phyloP scores from a whole-genome alignment of 1,139 yeast species.

The Taphrina flavorubra region DNA sequence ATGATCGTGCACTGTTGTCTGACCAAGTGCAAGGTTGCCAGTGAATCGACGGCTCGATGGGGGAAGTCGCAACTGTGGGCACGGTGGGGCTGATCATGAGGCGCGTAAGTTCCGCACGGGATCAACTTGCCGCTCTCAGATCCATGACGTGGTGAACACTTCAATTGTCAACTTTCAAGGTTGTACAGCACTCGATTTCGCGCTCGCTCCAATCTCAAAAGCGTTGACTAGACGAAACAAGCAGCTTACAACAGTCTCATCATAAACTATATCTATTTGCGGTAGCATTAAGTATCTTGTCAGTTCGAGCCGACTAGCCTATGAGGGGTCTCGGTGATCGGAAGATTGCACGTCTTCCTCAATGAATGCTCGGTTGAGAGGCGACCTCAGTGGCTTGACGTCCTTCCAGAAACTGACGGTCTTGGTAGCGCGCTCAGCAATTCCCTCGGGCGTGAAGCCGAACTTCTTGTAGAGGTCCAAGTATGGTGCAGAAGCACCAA shows the following conservation, averaged over 20 bases:
- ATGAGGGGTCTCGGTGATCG: constrained; percentile 37
- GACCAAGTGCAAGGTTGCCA: too few species aligned
- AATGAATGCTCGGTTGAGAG: constrained; percentile 64
- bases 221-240: background rate
- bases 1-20: too few species aligned
- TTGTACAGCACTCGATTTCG: too few species aligned
- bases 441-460: constrained; percentile 92
- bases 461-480: constrained; percentile 79
- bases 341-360: constrained; percentile 32
- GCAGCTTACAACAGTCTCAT: background rate
- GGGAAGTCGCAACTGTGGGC: too few species aligned
- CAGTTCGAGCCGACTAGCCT: background rate
- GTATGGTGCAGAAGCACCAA: constrained; percentile 97
- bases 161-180: too few species aligned
- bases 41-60: too few species aligned
- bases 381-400: constrained; percentile 43
- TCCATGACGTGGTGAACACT: too few species aligned
- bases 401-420: constrained; percentile 84
- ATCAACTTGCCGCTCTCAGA: too few species aligned
- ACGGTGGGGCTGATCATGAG: too few species aligned
- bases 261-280: background rate
- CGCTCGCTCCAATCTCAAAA: too few species aligned
- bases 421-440: constrained; percentile 83
- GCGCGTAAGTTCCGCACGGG: too few species aligned
- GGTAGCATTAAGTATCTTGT: constrained; percentile 1